These are phyloP conservation scores for Globisporangium orthogonon DNA, from an alignment of 352 stramenopile species.

Conservation along the genomic window DNA sequence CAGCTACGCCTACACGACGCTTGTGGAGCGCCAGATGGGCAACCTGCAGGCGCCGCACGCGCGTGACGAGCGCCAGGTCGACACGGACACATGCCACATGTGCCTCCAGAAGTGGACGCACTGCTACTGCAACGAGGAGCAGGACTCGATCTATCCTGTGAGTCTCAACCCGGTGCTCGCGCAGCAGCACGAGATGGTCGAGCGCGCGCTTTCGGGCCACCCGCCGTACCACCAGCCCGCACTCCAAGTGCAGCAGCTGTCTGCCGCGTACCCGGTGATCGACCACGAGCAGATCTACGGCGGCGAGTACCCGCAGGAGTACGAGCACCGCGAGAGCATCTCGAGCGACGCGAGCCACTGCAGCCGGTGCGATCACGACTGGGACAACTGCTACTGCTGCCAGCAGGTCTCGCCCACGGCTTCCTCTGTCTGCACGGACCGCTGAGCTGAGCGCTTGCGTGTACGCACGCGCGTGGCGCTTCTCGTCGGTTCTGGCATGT, in stretches of 20 bases:
- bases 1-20: slow-evolving; percentile 32
- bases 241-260: slow-evolving; percentile 3
- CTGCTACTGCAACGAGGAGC: slow-evolving; percentile 83
- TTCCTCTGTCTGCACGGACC: slow-evolving; percentile 58
- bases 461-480: too few relatives aligned
- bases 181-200: slow-evolving; percentile 12
- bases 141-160: slow-evolving; percentile 56
- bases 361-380: slow-evolving; percentile 58
- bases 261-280: background rate
- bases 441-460: slow-evolving; percentile 10
- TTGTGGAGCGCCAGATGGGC: slow-evolving; percentile 27
- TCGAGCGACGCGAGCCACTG: slow-evolving; percentile 56
- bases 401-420: slow-evolving; percentile 63
- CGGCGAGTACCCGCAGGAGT: slow-evolving; percentile 5
- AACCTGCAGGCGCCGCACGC: slow-evolving; percentile 21
- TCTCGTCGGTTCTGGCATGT: too few relatives aligned
- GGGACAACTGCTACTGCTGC: slow-evolving; percentile 73
- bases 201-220: slow-evolving; percentile 10
- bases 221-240: slow-evolving; percentile 6
- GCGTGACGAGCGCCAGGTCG: slow-evolving; percentile 38
- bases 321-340: slow-evolving; percentile 22
- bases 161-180: slow-evolving; percentile 15
- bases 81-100: slow-evolving; percentile 62
- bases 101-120: slow-evolving; percentile 85
- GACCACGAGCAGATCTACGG: slow-evolving; percentile 4